Evolutionary conservation across 2,329 filamentous ascomycete genomes (phyloP).

Genomic region (Cercospora nicotianae): DNA sequence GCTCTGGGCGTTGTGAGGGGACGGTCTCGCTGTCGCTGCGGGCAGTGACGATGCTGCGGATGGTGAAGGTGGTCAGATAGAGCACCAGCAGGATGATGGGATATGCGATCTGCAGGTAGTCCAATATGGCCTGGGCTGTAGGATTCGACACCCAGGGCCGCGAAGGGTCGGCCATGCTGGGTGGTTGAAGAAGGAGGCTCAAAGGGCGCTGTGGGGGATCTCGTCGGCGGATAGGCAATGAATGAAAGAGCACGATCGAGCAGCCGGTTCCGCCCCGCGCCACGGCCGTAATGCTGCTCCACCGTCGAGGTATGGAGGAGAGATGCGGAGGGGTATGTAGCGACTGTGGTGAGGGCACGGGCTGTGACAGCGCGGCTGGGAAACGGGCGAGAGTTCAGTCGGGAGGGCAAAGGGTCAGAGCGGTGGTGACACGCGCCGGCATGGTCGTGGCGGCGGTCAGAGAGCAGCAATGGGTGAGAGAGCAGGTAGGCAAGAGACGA

Average conservation of each 20-base stretch:
- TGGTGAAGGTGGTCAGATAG: conserved; percentile 63
- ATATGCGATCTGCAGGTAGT: conserved; percentile 58
- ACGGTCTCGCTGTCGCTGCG: conserved; percentile 48
- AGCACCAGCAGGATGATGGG: conserved; percentile 64
- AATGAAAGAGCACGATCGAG: background rate
- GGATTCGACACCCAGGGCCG: conserved; percentile 41
- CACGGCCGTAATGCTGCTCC: background rate
- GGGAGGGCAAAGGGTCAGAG: background rate
- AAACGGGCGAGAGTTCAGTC: background rate
- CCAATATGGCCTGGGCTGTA: conserved; percentile 47
- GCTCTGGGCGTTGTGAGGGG: conserved; percentile 38
- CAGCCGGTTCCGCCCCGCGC: background rate
- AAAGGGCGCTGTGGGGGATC: background rate
- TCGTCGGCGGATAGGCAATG: background rate
- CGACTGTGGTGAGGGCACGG: background rate
- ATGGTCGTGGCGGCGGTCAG: background rate
- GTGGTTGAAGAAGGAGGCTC: conserved; percentile 2
- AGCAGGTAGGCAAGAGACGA: background rate
- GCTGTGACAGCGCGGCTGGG: background rate
- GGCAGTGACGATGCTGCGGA: conserved; percentile 59
- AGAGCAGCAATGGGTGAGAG: background rate
- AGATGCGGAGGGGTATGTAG: background rate
- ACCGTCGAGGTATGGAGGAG: background rate
- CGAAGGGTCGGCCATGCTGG: conserved; percentile 21
- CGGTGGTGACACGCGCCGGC: conserved; percentile 2